Percentiles rank a stretch among this genome's conserved stretches.
phyloP scores from a whole-genome alignment of 306 rosid genomes.

The Quercus engelmannii region DNA sequence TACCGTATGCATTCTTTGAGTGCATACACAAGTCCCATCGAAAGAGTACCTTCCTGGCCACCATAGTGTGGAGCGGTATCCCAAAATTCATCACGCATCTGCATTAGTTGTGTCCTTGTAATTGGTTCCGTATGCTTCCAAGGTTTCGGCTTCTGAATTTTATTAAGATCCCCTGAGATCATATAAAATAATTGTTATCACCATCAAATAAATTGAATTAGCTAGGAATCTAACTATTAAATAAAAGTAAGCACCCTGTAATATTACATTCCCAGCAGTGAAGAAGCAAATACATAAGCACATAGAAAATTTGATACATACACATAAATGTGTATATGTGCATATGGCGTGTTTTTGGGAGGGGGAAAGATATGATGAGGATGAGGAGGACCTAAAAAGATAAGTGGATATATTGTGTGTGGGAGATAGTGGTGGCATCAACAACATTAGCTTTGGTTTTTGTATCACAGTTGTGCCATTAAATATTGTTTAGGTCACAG shows the following conservation, averaged over 20 bases:
- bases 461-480: not conserved
- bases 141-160: constrained; percentile 19
- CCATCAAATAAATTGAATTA: not conserved
- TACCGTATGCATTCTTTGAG: not conserved
- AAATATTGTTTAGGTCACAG: no score
- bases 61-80: constrained; percentile 30
- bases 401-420: no score
- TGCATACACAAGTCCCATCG: not conserved
- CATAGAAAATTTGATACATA: not conserved
- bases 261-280: not conserved
- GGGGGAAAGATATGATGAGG: no score
- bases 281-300: not conserved
- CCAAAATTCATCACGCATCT: constrained; percentile 32
- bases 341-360: no score
- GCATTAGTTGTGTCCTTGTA: constrained; percentile 13
- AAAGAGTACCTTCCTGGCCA: constrained; percentile 16
- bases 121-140: constrained; percentile 28
- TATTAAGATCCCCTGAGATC: constrained; percentile 3
- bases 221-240: not conserved
- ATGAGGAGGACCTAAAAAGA: no score
- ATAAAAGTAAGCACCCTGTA: not conserved
- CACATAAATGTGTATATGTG: no score
- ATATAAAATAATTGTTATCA: not conserved
- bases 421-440: no score
- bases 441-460: not conserved